Percentiles rank a stretch among this genome's conserved stretches.
Evolutionary conservation across 179 eudicot species (phyloP).

Genomic region (Sideroxylon spinosum): DNA sequence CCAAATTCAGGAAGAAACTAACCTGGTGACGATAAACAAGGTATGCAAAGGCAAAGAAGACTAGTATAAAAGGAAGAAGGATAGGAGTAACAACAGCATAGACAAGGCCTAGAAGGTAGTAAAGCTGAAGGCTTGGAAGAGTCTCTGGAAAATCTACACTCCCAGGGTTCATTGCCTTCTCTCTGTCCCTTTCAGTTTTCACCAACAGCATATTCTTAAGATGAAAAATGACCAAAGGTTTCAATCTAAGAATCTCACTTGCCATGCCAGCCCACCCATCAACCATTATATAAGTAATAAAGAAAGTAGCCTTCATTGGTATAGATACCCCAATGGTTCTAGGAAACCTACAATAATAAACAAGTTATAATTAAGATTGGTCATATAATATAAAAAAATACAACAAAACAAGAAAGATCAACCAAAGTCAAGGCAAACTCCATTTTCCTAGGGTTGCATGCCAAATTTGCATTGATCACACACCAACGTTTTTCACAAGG

Average conservation of each 20-base stretch:
- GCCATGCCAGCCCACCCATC: constrained; percentile 99
- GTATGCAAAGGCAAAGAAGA: constrained; percentile 83
- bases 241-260: constrained; percentile 78
- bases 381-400: background rate
- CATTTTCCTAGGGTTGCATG: background rate
- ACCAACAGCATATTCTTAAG: constrained; percentile 81
- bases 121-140: constrained; percentile 69
- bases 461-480: background rate
- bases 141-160: constrained; percentile 68
- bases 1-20: constrained; percentile 6
- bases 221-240: constrained; percentile 73
- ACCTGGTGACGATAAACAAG: constrained; percentile 97
- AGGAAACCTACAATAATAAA: constrained; percentile 60
- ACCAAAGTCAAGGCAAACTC: constrained; percentile 1
- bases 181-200: constrained; percentile 86
- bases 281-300: constrained; percentile 91
- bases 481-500: background rate
- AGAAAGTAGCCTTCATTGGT: constrained; percentile 96
- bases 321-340: constrained; percentile 84
- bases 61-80: constrained; percentile 79
- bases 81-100: constrained; percentile 91
- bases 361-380: too few relatives aligned
- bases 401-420: background rate
- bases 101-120: constrained; percentile 85
- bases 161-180: constrained; percentile 82